Percentiles rank a stretch among this genome's conserved stretches.
Evolutionary conservation across 169 alveolate genomes (phyloP).

Genomic region (Plasmodium gonderi): DNA sequence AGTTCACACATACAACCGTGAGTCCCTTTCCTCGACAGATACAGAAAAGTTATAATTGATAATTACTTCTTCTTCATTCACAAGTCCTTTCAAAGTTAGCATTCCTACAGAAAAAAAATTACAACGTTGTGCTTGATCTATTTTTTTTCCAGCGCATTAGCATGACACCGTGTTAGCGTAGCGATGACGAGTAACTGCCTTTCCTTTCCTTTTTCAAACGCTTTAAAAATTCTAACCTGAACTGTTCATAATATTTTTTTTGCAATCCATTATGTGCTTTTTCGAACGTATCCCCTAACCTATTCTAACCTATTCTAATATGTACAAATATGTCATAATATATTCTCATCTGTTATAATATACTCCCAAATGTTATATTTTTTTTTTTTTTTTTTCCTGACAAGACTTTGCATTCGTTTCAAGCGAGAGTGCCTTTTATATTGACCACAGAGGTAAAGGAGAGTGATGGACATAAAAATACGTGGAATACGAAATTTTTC

Average conservation of each 20-base stretch:
- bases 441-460: slow-evolving; percentile 35
- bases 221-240: background rate
- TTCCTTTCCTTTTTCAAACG: background rate
- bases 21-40: background rate
- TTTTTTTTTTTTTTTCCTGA: background rate
- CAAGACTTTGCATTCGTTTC: slow-evolving; percentile 26
- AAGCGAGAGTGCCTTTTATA: slow-evolving; percentile 21
- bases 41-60: slow-evolving; percentile 25
- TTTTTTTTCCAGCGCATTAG: no score
- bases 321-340: background rate
- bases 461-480: background rate
- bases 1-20: background rate
- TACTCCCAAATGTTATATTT: background rate
- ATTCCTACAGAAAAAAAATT: background rate
- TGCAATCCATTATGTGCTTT: background rate
- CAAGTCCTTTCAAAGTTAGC: slow-evolving; percentile 68
- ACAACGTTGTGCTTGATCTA: background rate
- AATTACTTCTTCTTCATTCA: slow-evolving; percentile 60
- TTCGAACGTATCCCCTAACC: no score
- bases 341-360: background rate
- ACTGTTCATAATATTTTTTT: background rate
- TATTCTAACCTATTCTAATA: background rate
- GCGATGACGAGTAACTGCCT: no score
- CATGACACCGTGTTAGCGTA: no score
- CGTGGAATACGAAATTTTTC: background rate